A percentile compares a stretch with the other conserved stretches of the same genome.
phyloP scores from a whole-genome alignment of 257 asterid genomes.

The Solanum microdontum region DNA sequence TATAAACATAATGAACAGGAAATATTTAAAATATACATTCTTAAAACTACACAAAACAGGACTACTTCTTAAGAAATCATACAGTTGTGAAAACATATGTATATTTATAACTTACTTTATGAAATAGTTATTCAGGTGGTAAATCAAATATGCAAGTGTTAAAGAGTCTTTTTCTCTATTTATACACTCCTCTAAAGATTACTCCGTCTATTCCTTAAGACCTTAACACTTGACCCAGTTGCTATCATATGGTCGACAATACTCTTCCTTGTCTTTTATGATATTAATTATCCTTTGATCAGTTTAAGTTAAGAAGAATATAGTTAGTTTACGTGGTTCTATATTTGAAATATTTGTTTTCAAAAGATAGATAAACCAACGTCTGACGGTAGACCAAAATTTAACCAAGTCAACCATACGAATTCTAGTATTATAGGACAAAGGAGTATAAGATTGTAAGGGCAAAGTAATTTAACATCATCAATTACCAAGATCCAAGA shows the following conservation, averaged over 20 bases:
- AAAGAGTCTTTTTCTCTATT: background rate
- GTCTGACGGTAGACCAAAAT: background rate
- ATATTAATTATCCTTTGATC: background rate
- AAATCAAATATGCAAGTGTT: background rate
- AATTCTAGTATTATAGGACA: background rate
- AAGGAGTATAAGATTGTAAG: background rate
- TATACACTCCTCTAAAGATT: background rate
- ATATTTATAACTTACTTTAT: background rate
- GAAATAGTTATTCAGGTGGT: background rate
- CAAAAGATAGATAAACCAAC: background rate
- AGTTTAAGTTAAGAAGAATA: background rate
- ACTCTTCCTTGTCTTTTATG: background rate
- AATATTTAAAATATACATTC: background rate
- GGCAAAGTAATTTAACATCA: background rate
- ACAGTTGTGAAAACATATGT: background rate
- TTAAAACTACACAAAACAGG: background rate
- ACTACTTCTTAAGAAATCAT: background rate
- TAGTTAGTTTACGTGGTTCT: background rate
- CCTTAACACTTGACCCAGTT: background rate
- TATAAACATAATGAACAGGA: background rate
- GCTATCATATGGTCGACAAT: background rate
- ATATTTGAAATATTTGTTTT: background rate
- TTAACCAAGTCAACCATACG: background rate
- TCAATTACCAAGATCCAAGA: background rate
- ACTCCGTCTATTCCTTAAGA: background rate